These are phyloP conservation scores for Penicillium sp. DNA, from an alignment of 2,329 filamentous ascomycete species.

Conservation along the genomic window DNA sequence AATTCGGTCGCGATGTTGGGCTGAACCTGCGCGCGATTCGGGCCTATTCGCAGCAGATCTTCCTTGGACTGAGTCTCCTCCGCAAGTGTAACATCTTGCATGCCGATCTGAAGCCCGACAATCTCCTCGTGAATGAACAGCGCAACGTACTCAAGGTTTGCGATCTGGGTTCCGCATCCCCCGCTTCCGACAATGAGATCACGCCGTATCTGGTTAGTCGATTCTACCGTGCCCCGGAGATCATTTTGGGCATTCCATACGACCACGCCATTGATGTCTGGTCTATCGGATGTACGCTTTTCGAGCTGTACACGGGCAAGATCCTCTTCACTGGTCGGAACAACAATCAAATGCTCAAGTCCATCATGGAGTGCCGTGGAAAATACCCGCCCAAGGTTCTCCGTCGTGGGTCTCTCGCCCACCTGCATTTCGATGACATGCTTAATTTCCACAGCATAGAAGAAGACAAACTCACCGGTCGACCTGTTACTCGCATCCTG, in stretches of 20 bases:
- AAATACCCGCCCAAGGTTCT: constrained; percentile 88
- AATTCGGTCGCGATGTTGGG: constrained; percentile 91
- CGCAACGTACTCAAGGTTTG: constrained; percentile 89
- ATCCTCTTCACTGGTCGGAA: constrained; percentile 92
- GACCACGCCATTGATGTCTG: constrained; percentile 95
- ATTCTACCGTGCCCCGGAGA: constrained; percentile 95
- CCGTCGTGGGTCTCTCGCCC: constrained; percentile 74
- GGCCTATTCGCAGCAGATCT: constrained; percentile 91
- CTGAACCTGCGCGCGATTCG: constrained; percentile 86
- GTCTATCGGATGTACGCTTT: constrained; percentile 96
- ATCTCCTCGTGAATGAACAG: constrained; percentile 85
- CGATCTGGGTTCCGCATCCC: constrained; percentile 93
- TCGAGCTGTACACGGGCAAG: constrained; percentile 95
- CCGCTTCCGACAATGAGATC: constrained; percentile 85
- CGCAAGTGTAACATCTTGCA: constrained; percentile 92
- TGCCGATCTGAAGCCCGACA: constrained; percentile 96
- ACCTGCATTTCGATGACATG: constrained; percentile 79
- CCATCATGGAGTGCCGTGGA: constrained; percentile 93
- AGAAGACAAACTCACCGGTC: constrained; percentile 81
- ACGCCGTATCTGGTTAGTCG: constrained; percentile 95
- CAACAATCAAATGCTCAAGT: constrained; percentile 97
- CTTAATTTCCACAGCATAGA: constrained; percentile 84
- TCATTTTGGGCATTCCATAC: constrained; percentile 95
- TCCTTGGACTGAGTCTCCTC: constrained; percentile 82
- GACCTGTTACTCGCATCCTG: constrained; percentile 57